Evolutionary conservation across 768 basidiomycete genomes (phyloP), one percentile per base, ranked within the genome.

Genomic region (Hortiboletus flavorubellus): DNA sequence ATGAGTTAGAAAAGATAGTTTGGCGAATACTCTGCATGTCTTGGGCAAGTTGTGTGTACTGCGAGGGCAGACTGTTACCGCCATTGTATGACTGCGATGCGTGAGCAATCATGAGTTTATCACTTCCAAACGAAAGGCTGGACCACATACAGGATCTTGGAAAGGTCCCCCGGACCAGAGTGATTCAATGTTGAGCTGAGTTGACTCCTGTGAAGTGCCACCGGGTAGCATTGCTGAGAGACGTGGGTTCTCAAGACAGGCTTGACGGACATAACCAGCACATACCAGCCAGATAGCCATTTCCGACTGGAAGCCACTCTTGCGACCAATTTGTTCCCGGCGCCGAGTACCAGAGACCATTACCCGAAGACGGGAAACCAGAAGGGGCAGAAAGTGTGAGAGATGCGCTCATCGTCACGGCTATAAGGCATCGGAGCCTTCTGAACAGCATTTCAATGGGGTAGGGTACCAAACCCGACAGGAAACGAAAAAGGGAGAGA

Each of bases 91-190:
- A 75, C 85, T 46, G 43, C 37, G 11, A 34, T 26, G 12, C 5
- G 8, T 39, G 34, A 48, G 42, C 15, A 15, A 44, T 44, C 12
- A 30, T 34, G 38, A 49, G 41, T 23, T 16, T 15, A 15, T 38
- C 40, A 15, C 30, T 21, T 48, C 26, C 18, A 35, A 44, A 50
- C 0, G 8, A 31, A 42, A 12, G 33, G 12, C 6, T 6, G 12
- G 45, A 30, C 14, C 15, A 69, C 77, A 31, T 64, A 87, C 86
- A 10, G 80, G 77, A 62, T 87, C 82, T 45, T 80, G 76, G 58
- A 87, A 87, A 8, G 86, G 84, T 4, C 88, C 88, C 18, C 88
- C 88, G 18, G 82, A 78, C 88, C 89, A 90, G 9, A 91, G 72
- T 14, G 84, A 83, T 63, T 91, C 88, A 44, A 91, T 84, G 64